Base-by-base conservation (phyloP, 129 eudicot species). In the Tagetes erecta region DNA sequence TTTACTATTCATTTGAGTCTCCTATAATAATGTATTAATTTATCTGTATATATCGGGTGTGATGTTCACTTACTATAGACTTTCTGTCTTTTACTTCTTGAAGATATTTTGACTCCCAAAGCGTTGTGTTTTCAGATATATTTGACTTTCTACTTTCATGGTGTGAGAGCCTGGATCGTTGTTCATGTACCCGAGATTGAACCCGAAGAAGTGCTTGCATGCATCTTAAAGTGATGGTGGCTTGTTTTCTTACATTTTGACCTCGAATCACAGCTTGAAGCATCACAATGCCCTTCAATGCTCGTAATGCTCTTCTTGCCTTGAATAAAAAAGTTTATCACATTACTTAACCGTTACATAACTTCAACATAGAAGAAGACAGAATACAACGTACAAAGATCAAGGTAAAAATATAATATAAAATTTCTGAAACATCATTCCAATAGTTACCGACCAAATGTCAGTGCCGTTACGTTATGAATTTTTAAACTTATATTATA, bases 191-290 rank as follows among this genome's bases (percentile, higher is more conserved):
- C 13, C 95, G 81, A 46, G 97, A 79, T 76, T 94, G 98, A 57
- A 94, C 93, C 2, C 91, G 86, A 31, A 90, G 69, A 49, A 94
- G 84, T 12, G 97, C 90, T 41, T 89, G 92, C 96, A 94, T 94
- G 81, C 97, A 90, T 82, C 76, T 84, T 49, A 90, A 71, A 5
- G 98, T 86, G 78, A 85, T 76, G 64, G 85, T 94, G 9, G 97
- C 97, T 83, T 90, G 97, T 74, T 84, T 94, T 60, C 98, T 56
- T n/a, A 88, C 93, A 27, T 86, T 94, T 34, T 90, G 93, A 58
- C 98, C 98, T 78, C 98, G 84, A 70, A 94, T 85, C 68, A 90
- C 74, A 30, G 98, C 98, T 85, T 94, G 98, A 58, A 94, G 98
- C 84, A 82, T 90, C 81, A 94, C 97, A 30, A 94, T 86, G 81